Evolutionary conservation across 768 basidiomycete species (phyloP).

Genomic region (Grammothele lineata): DNA sequence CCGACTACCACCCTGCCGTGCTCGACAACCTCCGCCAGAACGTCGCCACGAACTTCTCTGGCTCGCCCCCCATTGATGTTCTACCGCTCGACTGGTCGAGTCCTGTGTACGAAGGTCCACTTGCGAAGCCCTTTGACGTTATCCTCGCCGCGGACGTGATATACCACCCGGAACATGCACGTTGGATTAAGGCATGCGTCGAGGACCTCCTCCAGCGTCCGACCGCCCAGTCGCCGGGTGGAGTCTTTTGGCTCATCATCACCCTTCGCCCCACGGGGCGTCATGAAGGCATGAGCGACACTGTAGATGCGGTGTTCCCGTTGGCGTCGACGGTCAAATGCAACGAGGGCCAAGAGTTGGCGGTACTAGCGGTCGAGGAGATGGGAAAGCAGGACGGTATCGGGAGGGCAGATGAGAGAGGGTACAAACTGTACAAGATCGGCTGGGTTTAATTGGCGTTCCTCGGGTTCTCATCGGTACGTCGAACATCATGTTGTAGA

Average conservation of each 20-base stretch:
- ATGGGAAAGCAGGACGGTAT: conserved; percentile 48
- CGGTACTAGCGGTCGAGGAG: conserved; percentile 43
- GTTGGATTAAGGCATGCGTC: conserved; percentile 64
- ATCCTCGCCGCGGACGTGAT: conserved; percentile 79
- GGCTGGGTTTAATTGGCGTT: conserved; percentile 45
- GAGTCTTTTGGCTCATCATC: conserved; percentile 72
- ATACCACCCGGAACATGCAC: conserved; percentile 66
- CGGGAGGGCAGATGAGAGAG: conserved; percentile 66
- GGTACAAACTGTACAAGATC: conserved; percentile 67
- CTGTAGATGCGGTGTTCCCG: conserved; percentile 54
- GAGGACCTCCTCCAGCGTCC: conserved; percentile 38
- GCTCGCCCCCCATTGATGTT: conserved; percentile 36
- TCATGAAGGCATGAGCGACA: conserved; percentile 53
- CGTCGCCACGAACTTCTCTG: conserved; percentile 46
- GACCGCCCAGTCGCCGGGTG: conserved; percentile 16
- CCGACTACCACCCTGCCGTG: conserved; percentile 77
- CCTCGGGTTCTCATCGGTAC: too few species aligned
- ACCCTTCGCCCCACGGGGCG: conserved; percentile 62
- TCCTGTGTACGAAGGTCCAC: conserved; percentile 33
- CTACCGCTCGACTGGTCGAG: conserved; percentile 61
- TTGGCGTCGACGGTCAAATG: not conserved
- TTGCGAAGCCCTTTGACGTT: conserved; percentile 51
- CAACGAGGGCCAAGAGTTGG: conserved; percentile 27
- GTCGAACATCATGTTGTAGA: too few species aligned
- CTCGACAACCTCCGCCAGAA: conserved; percentile 64